Evolutionary conservation across 2,329 filamentous ascomycete species (phyloP), one percentile per base, ranked within the genome.

Genomic region (Stromatinia cepivora): DNA sequence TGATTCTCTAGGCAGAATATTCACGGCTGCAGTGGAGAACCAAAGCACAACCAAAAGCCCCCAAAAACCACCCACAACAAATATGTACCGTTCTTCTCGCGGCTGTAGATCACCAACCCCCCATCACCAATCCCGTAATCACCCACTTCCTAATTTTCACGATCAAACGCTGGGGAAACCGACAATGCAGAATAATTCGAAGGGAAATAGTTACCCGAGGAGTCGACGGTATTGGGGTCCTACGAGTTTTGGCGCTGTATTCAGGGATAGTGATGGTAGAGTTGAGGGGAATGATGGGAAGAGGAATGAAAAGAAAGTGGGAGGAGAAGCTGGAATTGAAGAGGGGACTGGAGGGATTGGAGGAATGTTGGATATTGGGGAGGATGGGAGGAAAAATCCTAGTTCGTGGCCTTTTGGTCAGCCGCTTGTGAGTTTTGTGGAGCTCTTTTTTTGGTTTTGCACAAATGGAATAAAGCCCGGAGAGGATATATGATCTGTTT

Each of bases 161-260:
- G 7, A 61, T n/a, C 11, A 20, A n/a, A 34, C 7, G 20, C 28
- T 5, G 10, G 58, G 20, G 6, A 61, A 15, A 1, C 17, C 42
- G 13, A n/a, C 42, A 7, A 28, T 61, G 58, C 20, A 34, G 9
- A 34, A 48, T 34, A 46, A 61, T 34, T 76, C 73, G 73, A 74
- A 72, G 52, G 52, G 70, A 20, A 67, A 71, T 4, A 67, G 72
- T 13, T 75, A 72, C 68, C 72, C 70, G 54, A 63, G 69, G 4
- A 76, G 75, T n/a, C 68, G 71, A 4, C 65, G 70, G 25, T 77
- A 74, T 57, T 73, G 74, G 54, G 76, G 76, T 1, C 75, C 75
- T 4, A 77, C 76, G 1, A 76, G 73, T 54, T 77, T 76, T 64
- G 72, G 73, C n/a, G 73, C 76, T 34, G 72, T 77, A 2, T 78